Evolutionary conservation across 495 filamentous ascomycete genomes (phyloP), one percentile per base, ranked within the genome.

Genomic region (Hyaloscypha finlandica): DNA sequence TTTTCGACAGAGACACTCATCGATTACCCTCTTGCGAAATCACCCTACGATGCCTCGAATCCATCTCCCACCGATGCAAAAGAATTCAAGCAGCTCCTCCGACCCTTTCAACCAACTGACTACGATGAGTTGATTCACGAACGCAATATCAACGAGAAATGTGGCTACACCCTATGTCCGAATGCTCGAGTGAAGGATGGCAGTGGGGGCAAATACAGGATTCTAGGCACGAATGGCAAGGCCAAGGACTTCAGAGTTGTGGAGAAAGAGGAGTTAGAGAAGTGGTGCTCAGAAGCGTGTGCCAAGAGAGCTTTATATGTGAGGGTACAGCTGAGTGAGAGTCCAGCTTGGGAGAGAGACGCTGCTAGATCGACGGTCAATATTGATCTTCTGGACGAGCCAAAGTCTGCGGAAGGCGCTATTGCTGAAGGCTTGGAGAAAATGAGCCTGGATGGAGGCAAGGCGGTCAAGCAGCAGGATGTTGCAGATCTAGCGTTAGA

Each of bases 101-200:
- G 77, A 0, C 80, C 83, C n/a, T 97, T 97, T 78, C 89, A 91
- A 67, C 92, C 93, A 2, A 76, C 81, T 20, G 94, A 99, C 77
- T 97, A 94, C 79, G 91, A 96, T 70, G 88, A 89, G 66, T 76
- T 97, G 19, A 86, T 97, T 68, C 84, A 89, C 61, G 95, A 99
- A 77, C 89, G 95, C 66, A 94, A 94, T 71, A 89, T 90, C 70
- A 85, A 90, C 55, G 81, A 83, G 14, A 80, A 83, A 3, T 99
- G 95, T 78, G 94, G 93, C 0, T 98, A 97, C 75, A 77, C 85
- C 0, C 81, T 98, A 12, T 98, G 95, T 75, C 81, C 86, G 3
- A 77, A 78, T 4, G 78, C 83, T 25, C 83, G 86, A 62, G 75
- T 77, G 45, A 83, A 81, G 59, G 68, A 76, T 6, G 39, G 61